Conservation (phyloP, 306 rosid species). For the Vachellia pachyceras region DNA sequence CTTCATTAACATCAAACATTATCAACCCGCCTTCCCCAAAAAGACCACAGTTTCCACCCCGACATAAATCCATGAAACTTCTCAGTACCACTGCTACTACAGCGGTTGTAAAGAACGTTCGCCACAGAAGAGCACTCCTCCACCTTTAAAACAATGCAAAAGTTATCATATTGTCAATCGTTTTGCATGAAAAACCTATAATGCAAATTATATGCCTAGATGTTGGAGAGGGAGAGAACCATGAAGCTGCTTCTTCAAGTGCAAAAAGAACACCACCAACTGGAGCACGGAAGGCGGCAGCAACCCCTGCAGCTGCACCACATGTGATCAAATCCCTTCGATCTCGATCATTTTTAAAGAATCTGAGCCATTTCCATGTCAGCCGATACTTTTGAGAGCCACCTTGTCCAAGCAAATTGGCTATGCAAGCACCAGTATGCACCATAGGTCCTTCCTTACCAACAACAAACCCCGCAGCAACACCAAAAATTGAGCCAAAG, state of each 20-base stretch:
- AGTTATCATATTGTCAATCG: not conserved
- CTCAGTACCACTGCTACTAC: constrained; percentile 80
- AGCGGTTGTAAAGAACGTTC: constrained; percentile 81
- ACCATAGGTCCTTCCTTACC: constrained; percentile 96
- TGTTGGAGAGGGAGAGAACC: constrained; percentile 52
- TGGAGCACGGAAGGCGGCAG: constrained; percentile 89
- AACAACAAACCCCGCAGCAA: constrained; percentile 80
- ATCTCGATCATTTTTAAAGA: constrained; percentile 79
- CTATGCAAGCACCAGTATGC: constrained; percentile 87
- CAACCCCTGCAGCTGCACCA: constrained; percentile 93
- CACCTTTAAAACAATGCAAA: constrained; percentile 47
- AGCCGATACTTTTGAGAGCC: constrained; percentile 71
- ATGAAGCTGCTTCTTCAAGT: constrained; percentile 90
- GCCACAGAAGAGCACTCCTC: constrained; percentile 93
- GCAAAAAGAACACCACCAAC: constrained; percentile 94
- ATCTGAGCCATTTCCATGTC: constrained; percentile 79
- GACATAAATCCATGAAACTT: constrained; percentile 59
- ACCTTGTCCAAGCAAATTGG: constrained; percentile 77
- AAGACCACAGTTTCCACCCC: constrained; percentile 67
- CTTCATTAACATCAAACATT: constrained; percentile 70
- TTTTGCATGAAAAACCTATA: not conserved
- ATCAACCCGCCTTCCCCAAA: constrained; percentile 88
- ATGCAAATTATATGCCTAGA: not conserved
- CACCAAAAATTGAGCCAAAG: constrained; percentile 80
- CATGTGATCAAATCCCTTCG: constrained; percentile 81